These are phyloP conservation scores for Talaromyces ruber DNA, from an alignment of 495 filamentous ascomycete species.

Conservation along the genomic window DNA sequence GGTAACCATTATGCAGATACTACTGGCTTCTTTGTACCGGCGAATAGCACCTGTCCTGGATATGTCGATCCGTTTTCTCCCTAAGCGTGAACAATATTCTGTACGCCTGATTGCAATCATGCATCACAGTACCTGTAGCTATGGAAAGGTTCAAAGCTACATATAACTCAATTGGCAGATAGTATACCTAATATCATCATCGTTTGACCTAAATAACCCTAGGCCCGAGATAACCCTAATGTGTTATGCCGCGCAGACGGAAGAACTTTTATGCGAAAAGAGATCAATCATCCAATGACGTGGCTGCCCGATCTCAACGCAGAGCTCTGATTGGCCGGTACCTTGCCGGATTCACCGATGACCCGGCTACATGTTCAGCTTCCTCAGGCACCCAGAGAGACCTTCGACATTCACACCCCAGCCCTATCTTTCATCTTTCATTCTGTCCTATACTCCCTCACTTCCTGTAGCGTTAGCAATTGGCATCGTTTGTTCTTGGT, in stretches of 20 bases:
- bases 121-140: neutral
- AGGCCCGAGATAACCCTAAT: neutral
- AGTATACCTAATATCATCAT: too few relatives aligned
- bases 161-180: neutral
- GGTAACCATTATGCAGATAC: neutral
- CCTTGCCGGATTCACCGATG: neutral
- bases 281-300: neutral
- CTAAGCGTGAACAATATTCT: neutral
- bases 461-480: neutral
- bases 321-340: neutral
- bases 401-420: neutral
- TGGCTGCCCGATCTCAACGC: neutral
- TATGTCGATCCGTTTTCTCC: conserved; percentile 5
- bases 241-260: neutral
- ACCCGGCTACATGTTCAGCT: neutral
- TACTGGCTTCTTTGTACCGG: conserved; percentile 4
- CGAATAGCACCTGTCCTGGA: conserved; percentile 5
- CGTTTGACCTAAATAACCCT: neutral
- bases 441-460: neutral
- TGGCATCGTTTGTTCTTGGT: neutral
- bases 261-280: neutral
- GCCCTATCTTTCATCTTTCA: neutral
- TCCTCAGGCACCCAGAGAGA: neutral
- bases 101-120: neutral
- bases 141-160: neutral